Base-by-base conservation (phyloP, 495 filamentous ascomycete species). In the Tirmania nivea region DNA sequence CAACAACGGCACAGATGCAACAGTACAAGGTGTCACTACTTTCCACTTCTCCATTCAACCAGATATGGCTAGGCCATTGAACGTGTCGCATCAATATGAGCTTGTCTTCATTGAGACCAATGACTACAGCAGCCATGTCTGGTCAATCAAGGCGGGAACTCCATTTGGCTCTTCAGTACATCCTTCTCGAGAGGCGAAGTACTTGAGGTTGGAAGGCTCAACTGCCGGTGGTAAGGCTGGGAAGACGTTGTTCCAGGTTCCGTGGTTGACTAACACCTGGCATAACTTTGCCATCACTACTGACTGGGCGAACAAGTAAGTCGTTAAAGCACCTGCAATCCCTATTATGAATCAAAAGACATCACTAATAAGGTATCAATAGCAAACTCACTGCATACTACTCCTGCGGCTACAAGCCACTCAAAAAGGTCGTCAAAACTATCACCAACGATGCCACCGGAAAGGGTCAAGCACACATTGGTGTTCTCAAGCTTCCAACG, bases 241-340 rank as follows among this genome's bases (percentile, higher is more conserved):
- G 35, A 56, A 68, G 49, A 54, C 67, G 34, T 52, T 73, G n/a
- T 73, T 70, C 59, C 66, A 61, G 19, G 59, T 63, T 0, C 62
- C 64, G 6, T 74, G 48, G n/a, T 2, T 17, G n/a, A 66, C 67
- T 39, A 64, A 66, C 14, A 34, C 37, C 39, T 77, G 75, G 75
- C 75, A 78, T 59, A 78, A 78, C 63, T 78, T 75, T 69, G 75
- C 73, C 48, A 62, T 78, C 35, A 69, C 68, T n/a, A 60, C 74
- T 1, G 67, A 76, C 58, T 76, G 70, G 51, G 49, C 55, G 17
- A 66, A 70, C 56, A 77, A 74, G 74, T 76, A 59, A 54, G 67
- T 57, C 12, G 36, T n/a, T 21, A 19, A 51, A 31, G 25, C 25
- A 31, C 7, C 25, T 31, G 25, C 25, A 3, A 3, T 31, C 25